phyloP scores from a whole-genome alignment of 805 yeast species.

The Diddensiella santjacobensis region DNA sequence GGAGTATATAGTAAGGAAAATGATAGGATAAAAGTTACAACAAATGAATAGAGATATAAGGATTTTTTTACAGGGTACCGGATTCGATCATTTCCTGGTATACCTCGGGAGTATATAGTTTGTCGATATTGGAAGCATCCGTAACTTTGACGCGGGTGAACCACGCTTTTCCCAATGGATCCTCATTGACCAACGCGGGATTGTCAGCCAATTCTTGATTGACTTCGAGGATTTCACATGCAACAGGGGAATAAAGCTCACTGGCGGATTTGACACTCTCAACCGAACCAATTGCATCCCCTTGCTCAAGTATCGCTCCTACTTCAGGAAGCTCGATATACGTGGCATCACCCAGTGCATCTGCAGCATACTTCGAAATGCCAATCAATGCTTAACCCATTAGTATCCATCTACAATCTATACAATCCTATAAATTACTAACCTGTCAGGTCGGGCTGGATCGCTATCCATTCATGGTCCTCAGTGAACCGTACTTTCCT shows the following conservation, averaged over 20 bases:
- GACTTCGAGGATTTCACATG: conserved; percentile 69
- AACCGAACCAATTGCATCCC: conserved; percentile 87
- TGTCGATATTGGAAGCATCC: conserved; percentile 36
- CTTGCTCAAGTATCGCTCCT: conserved; percentile 56
- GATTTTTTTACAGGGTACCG: too few species aligned
- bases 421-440: not conserved
- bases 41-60: too few species aligned
- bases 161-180: conserved; percentile 95
- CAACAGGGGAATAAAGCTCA: conserved; percentile 86
- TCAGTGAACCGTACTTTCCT: conserved; percentile 51
- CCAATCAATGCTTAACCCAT: conserved; percentile 66
- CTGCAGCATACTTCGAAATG: conserved; percentile 91
- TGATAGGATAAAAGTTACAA: too few species aligned
- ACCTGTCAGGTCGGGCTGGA: conserved; percentile 71
- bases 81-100: conserved; percentile 26
- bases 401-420: not conserved
- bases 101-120: conserved; percentile 30
- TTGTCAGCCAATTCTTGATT: conserved; percentile 61
- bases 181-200: conserved; percentile 78
- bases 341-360: conserved; percentile 95
- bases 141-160: conserved; percentile 68
- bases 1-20: too few species aligned
- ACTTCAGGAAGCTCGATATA: conserved; percentile 84
- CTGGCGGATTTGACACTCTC: conserved; percentile 93
- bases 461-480: conserved; percentile 95